Evolutionary conservation across 2,329 filamentous ascomycete genomes (phyloP), one percentile per base, ranked within the genome.

Genomic region (Sporothrix curviconia): DNA sequence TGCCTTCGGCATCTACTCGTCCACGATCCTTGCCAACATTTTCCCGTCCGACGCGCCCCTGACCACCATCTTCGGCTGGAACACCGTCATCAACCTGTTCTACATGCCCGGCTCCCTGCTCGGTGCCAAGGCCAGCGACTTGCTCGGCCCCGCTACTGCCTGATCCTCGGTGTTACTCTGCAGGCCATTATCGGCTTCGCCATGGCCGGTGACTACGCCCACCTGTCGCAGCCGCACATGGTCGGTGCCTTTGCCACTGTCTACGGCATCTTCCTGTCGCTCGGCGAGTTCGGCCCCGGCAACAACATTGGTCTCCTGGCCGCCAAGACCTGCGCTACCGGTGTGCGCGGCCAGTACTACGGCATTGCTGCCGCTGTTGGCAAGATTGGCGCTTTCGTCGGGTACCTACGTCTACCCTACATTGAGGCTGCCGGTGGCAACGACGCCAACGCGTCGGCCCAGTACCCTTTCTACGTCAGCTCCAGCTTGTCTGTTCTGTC

Each of bases 401-500:
- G n/a, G 92, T 9, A 90, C 87, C 1, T 92, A 89, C 65, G 84
- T 94, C 12, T 90, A 94, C 67, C 86, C 0, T 81, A 90, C 59
- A 86, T 91, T 57, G 77, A 83, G 52, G 79, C 79, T 0, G 84
- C 82, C 0, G 84, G 81, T 8, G 78, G 78, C 1, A 67, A 76
- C 56, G 75, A 79, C 55, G 71, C 72, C 0, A 72, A 80, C 19
- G 78, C 81, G 19, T 77, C 78, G 5, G 89, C 89, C 1, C 90
- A 96, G 68, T 90, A 95, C 64, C 91, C 91, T 0, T 96, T 96
- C 74, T 96, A 85, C 70, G 89, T 96, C n/a, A 86, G 85, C 2
- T 87, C 85, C 39, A 76, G 81, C 24, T 71, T 96, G 56, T 94
- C 89, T 64, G 71, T 95, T n/a, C 75, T 96, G 50, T 86, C 84